Evolutionary conservation across 805 yeast genomes (phyloP).

Genomic region (Kodamaea fukazawae): DNA sequence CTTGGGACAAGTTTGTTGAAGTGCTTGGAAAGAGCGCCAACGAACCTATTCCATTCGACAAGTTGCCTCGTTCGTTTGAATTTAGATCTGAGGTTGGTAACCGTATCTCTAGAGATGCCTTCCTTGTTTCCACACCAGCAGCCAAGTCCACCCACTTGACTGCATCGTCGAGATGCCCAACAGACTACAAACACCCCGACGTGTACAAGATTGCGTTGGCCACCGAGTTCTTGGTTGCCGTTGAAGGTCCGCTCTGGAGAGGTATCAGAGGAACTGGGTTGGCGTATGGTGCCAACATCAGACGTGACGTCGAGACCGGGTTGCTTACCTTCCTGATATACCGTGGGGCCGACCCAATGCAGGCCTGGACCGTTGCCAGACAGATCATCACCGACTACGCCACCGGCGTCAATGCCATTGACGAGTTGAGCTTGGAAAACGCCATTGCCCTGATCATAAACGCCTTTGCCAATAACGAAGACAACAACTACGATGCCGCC

Average conservation of each 20-base stretch:
- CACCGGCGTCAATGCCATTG: conserved; percentile 52
- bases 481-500: conserved; percentile 66
- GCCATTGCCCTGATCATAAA: conserved; percentile 76
- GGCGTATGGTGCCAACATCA: conserved; percentile 81
- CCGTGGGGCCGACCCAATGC: conserved; percentile 79
- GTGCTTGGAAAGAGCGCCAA: conserved; percentile 6
- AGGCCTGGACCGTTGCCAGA: conserved; percentile 62
- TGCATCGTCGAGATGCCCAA: conserved; percentile 58
- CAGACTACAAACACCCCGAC: conserved; percentile 47
- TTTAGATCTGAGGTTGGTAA: conserved; percentile 57
- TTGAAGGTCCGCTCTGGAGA: conserved; percentile 97
- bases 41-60: conserved; percentile 16
- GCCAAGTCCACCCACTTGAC: conserved; percentile 76
- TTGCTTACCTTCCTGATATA: conserved; percentile 64
- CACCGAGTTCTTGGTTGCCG: conserved; percentile 72
- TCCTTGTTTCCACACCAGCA: conserved; percentile 71
- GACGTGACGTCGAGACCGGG: conserved; percentile 62
- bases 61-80: conserved; percentile 52
- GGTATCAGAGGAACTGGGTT: conserved; percentile 93
- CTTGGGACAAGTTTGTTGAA: conserved; percentile 48
- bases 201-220: conserved; percentile 69
- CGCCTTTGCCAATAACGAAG: conserved; percentile 63
- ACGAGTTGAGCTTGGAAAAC: conserved; percentile 59
- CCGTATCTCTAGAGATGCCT: conserved; percentile 51
- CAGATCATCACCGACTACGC: conserved; percentile 62